phyloP scores from a whole-genome alignment of 257 asterid species.

The Forsythia suspensa region DNA sequence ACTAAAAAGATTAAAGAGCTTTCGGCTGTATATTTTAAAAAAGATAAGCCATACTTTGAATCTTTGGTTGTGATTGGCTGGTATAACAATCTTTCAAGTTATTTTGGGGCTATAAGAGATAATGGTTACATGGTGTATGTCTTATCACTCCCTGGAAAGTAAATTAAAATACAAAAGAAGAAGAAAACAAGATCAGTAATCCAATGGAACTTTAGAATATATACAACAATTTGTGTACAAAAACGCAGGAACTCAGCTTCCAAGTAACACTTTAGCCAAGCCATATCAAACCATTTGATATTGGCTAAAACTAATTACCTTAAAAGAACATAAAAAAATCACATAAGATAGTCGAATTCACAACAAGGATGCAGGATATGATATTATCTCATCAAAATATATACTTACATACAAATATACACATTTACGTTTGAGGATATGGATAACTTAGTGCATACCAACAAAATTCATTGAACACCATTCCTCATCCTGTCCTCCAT shows the following conservation, averaged over 20 bases:
- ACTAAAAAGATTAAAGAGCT: slow-evolving; percentile 89
- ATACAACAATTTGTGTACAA: neutral
- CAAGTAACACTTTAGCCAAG: neutral
- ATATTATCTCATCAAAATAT: too few species aligned
- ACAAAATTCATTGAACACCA: too few species aligned
- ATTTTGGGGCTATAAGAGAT: slow-evolving; percentile 87
- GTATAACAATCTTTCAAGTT: slow-evolving; percentile 77
- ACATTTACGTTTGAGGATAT: too few species aligned
- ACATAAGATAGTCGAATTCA: too few species aligned
- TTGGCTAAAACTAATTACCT: neutral
- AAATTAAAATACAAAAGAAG: neutral
- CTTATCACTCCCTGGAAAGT: slow-evolving; percentile 96
- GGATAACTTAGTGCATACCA: too few species aligned
- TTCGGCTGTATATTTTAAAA: slow-evolving; percentile 95
- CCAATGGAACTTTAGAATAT: slow-evolving; percentile 13
- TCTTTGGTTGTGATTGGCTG: slow-evolving; percentile 93
- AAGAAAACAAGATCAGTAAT: slow-evolving; percentile 10
- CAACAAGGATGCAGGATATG: too few species aligned
- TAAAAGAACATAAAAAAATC: too few species aligned
- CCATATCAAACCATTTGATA: slow-evolving; percentile 23
- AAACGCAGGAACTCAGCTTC: slow-evolving; percentile 20
- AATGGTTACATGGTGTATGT: slow-evolving; percentile 96
- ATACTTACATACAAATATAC: too few species aligned
- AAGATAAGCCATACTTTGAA: slow-evolving; percentile 98
- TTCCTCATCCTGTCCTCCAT: too few species aligned